Base-by-base conservation (phyloP, 306 rosid genomes). In the Pyrus pyrifolia region DNA sequence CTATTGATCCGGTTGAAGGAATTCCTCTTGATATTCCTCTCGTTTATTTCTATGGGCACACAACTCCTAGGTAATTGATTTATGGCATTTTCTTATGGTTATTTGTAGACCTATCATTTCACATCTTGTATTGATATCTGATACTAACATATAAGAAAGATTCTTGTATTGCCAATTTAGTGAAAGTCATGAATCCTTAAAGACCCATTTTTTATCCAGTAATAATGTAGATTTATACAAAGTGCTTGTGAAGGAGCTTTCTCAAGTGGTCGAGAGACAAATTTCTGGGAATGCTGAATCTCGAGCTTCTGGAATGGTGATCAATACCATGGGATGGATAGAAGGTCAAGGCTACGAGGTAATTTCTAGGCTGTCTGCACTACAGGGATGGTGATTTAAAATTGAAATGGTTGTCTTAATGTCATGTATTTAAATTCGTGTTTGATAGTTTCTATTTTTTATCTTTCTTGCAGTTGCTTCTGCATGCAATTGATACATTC, bases 261-360 rank as follows among this genome's bases (percentile, higher is more conserved):
- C 97, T 29, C 91, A 87, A 65, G 85, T 92, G 82, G 85, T 92
- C 64, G 99, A 90, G 86, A 89, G 88, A 74, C 99, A 92, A 72
- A 86, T 95, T 82, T 22, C 93, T 74, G 93, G 93, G 76, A 95
- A 86, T 82, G 78, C 91, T 72, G 97, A 95, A 81, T 91, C 96
- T 73, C 88, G 85, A 85, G 97, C 99, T 82, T 90, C 99, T 15
- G 99, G 99, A 58, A 86, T 95, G 98, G 98, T 95, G 70, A 88
- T 95, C 81, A 95, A 95, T 84, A 95, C 99, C 46, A 92, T 95
- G 99, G 99, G 99, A 58, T 95, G 99, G 99, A 92, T 92, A 73
- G 98, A 95, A 79, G 97, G 98, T 79, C 85, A 88, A 45, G 99
- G 99, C 81, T 95, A 95, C 85, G 98, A 95, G 84, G 99, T 95